Evolutionary conservation across 2,329 filamentous ascomycete species (phyloP), one percentile per base, ranked within the genome.

Genomic region (Hymenotorrendiella dingleyae): DNA sequence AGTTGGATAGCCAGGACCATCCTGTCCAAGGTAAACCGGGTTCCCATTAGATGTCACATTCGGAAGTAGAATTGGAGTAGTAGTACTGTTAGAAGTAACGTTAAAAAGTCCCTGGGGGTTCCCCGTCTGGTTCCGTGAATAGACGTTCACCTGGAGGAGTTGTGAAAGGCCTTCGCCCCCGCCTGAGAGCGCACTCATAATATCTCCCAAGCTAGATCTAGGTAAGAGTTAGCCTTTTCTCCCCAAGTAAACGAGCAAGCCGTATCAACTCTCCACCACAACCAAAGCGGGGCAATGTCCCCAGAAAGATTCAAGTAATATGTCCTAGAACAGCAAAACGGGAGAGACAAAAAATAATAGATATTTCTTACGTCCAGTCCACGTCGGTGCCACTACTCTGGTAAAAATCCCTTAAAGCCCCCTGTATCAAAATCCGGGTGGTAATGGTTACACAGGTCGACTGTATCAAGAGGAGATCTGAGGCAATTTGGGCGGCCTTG

Each of bases 401-500:
- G 51, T 76, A 81, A 54, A 75, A 82, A 9, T 61, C 54, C 39
- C 56, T 50, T 23, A 84, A 61, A 4, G 74, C 69, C 12, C 66
- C 44, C 54, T 84, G 80, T 14, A 84, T 64, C 17, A 83, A 60
- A 16, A 83, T 62, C 46, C 80, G 71, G 0, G 86, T 89, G 6
- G 82, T 71, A 33, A 93, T 82, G 42, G 84, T 82, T 42, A 74
- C 71, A 58, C 82, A 84, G 46, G 80, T 83, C 23, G 84, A 84
- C 65, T 89, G 78, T 53, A 94, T 78, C 39, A 95, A 74, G 39
- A 86, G 73, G 42, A 96, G 75, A 60, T 88, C 85, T 40, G 86
- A 83, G 5, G 84, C 72, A 49, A 96, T 74, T 59, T 91, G 84
- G 22, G 85, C 81, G 16, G 89, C 84, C 64, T 95, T 95, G 59